Conservation (phyloP, 75 land plant species). For the Pinus tabuliformis region DNA sequence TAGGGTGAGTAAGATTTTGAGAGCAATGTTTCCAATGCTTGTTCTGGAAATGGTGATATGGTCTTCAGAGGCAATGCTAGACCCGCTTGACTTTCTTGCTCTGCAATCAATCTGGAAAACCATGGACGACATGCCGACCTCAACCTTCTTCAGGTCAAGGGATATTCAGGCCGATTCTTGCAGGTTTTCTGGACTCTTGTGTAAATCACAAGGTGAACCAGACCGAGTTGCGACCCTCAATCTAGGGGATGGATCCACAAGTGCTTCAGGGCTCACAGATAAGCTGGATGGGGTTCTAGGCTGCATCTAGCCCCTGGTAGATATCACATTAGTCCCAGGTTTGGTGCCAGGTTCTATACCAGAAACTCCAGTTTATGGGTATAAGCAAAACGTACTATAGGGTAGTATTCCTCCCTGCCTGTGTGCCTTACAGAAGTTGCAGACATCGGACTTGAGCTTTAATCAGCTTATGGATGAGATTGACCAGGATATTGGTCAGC, state of each 20-base stretch:
- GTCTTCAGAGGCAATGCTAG: constrained; percentile 14
- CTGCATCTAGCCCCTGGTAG: constrained; percentile 31
- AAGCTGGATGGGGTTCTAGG: constrained; percentile 45
- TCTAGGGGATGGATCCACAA: too few species aligned
- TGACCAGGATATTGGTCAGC: constrained; percentile 30
- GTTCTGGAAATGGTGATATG: neutral
- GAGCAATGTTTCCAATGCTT: neutral
- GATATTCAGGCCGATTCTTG: constrained; percentile 66
- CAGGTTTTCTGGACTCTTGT: constrained; percentile 8
- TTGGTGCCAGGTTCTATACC: constrained; percentile 45
- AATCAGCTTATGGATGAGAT: constrained; percentile 48
- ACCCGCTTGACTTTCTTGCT: constrained; percentile 55
- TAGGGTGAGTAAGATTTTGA: neutral
- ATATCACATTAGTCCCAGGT: constrained; percentile 61
- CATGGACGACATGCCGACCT: constrained; percentile 45
- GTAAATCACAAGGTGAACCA: too few species aligned
- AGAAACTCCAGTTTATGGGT: constrained; percentile 46
- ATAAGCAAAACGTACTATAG: constrained; percentile 51
- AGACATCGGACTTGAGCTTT: constrained; percentile 62
- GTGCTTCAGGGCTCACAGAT: constrained; percentile 25
- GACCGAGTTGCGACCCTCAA: too few species aligned
- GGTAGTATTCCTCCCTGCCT: constrained; percentile 47
- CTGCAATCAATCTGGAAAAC: constrained; percentile 46
- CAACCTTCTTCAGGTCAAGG: constrained; percentile 43
- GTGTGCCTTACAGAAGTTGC: constrained; percentile 28